Evolutionary conservation across 257 asterid species (phyloP).

Genomic region (Plantago ovata): DNA sequence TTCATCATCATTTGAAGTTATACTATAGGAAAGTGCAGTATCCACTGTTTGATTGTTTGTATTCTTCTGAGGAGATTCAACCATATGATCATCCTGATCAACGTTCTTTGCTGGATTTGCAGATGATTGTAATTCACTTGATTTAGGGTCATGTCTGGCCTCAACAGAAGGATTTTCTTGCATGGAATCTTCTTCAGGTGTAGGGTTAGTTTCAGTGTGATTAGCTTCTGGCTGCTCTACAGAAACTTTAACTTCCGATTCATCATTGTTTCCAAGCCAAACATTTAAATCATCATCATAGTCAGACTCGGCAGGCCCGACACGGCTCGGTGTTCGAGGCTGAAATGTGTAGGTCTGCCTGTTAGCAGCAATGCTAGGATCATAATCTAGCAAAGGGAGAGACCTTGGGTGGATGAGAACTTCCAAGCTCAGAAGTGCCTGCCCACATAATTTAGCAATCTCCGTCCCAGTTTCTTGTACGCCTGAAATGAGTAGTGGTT

Average conservation of each 20-base stretch:
- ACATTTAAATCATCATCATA: constrained; percentile 51
- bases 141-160: constrained; percentile 3
- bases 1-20: constrained; percentile 10
- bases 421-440: constrained; percentile 67
- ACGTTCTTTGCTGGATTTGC: constrained; percentile 13
- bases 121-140: constrained; percentile 12
- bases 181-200: constrained; percentile 8
- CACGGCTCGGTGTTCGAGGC: constrained; percentile 23
- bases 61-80: constrained; percentile 28
- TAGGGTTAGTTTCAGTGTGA: constrained; percentile 20
- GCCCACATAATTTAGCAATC: constrained; percentile 52
- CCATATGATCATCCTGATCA: constrained; percentile 32
- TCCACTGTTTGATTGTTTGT: constrained; percentile 20
- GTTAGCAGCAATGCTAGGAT: constrained; percentile 21
- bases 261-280: constrained; percentile 47
- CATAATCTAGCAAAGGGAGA: constrained; percentile 44
- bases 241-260: constrained; percentile 32
- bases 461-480: constrained; percentile 50
- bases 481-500: constrained; percentile 39
- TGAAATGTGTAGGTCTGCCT: constrained; percentile 25
- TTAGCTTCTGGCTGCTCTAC: constrained; percentile 19
- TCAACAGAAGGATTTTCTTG: constrained; percentile 18
- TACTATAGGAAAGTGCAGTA: background rate
- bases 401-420: constrained; percentile 75
- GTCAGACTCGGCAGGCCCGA: constrained; percentile 34